Evolutionary conservation across 139 green algal genomes (phyloP).

Genomic region (Chlamydomonas sphaeroides): DNA sequence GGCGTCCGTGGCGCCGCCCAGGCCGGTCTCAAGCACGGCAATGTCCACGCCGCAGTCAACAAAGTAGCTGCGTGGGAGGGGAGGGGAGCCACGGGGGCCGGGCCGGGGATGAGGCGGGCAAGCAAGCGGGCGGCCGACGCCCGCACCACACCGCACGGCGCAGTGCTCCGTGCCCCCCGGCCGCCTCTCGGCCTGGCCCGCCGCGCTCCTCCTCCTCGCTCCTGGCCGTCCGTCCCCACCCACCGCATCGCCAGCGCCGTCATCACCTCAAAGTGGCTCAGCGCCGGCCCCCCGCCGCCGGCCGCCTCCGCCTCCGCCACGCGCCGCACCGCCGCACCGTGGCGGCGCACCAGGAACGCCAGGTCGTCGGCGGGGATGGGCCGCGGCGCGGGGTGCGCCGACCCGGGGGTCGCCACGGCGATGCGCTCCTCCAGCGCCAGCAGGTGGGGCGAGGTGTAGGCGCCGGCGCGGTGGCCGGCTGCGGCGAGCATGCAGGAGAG

Average conservation of each 20-base stretch:
- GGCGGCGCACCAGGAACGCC: not conserved
- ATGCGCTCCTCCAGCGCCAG: constrained; percentile 81
- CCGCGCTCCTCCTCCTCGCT: too few relatives aligned
- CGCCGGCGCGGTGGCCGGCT: constrained; percentile 70
- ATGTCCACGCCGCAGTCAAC: constrained; percentile 72
- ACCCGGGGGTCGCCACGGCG: constrained; percentile 29
- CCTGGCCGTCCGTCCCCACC: too few relatives aligned
- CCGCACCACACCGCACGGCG: too few relatives aligned
- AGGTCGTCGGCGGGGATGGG: constrained; percentile 29
- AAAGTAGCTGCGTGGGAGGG: constrained; percentile 64
- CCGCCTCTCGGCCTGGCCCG: too few relatives aligned
- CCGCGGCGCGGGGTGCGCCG: not conserved
- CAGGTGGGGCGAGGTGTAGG: constrained; percentile 90
- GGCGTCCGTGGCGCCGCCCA: constrained; percentile 83
- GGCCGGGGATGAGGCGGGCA: too few relatives aligned
- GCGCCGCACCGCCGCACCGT: constrained; percentile 3
- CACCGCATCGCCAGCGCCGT: constrained; percentile 81
- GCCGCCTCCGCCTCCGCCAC: constrained; percentile 33
- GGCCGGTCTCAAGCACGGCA: constrained; percentile 85
- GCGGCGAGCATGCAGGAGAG: constrained; percentile 70
- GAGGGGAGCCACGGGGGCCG: too few relatives aligned
- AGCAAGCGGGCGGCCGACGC: too few relatives aligned
- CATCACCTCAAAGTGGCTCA: constrained; percentile 88
- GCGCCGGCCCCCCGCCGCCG: constrained; percentile 7
- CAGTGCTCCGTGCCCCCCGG: not conserved